Base-by-base conservation (phyloP, 2,329 filamentous ascomycete species). In the Cladosporium velox region DNA sequence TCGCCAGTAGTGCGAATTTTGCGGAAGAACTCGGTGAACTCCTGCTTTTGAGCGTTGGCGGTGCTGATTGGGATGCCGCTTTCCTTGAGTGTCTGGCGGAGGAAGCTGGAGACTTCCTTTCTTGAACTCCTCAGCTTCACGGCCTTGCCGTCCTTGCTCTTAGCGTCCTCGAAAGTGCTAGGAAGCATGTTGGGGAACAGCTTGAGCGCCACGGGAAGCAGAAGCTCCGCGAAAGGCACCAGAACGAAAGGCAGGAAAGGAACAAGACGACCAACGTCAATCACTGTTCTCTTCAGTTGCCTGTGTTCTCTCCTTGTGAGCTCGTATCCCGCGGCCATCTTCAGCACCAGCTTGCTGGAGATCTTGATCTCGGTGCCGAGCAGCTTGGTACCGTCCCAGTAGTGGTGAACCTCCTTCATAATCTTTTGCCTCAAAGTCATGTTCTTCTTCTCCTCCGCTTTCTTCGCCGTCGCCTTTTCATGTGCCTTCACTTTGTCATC, bases 321-420 rank as follows among this genome's bases (percentile, higher is more conserved):
- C 80, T 99, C 95, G 81, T 99, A 99, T 8, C 95, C 95, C 67
- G 92, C 93, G 15, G 93, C 93, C 95, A 99, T 99, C 84, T 97
- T 98, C 78, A 97, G 79, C 6, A 93, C 95, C 71, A 99, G 82
- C 69, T 90, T 90, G 68, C 91, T 92, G 78, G 94, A 98, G 77
- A 99, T 99, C 79, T 84, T 92, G 76, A 98, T 89, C 81, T 99
- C 95, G 1, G 92, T 91, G 26, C 90, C 93, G 71, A 99, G 84
- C 74, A 99, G 84, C 81, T 99, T 99, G 32, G 93, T 98, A 67
- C 95, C 95, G 80, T 99, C 95, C 94, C 95, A 98, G 82, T 99
- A 99, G 79, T 99, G 95, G 68, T 90, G 88, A 15, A 85, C 85
- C 80, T 99, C 95, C 79, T 96, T 93, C 85, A 97, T 99, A 75